These are phyloP conservation scores for Amauroascus verrucosus DNA, from an alignment of 2,329 filamentous ascomycete species.

Conservation along the genomic window DNA sequence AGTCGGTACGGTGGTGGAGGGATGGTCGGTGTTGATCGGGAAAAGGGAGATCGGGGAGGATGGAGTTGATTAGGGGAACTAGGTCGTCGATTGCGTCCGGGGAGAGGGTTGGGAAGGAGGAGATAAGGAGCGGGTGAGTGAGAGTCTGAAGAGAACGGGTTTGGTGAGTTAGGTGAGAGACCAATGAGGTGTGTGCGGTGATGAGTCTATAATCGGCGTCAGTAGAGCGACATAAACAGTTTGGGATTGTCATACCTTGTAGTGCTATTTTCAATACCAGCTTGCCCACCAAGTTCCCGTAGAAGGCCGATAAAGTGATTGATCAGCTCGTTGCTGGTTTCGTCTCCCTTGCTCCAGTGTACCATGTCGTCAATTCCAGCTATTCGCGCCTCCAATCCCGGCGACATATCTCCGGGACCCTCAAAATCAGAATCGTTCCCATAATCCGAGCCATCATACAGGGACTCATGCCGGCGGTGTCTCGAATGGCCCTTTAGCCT, in stretches of 20 bases:
- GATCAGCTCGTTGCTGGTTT: conserved; percentile 45
- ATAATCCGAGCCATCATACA: conserved; percentile 51
- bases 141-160: conserved; percentile 50
- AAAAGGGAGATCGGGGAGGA: conserved; percentile 45
- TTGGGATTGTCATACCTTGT: conserved; percentile 44
- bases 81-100: conserved; percentile 47
- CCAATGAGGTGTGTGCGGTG: conserved; percentile 48
- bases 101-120: conserved; percentile 45
- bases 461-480: conserved; percentile 34
- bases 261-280: conserved; percentile 46
- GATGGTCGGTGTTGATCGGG: conserved; percentile 25
- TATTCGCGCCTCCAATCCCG: conserved; percentile 46
- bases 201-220: conserved; percentile 38
- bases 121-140: conserved; percentile 49
- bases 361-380: conserved; percentile 47
- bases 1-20: conserved; percentile 19
- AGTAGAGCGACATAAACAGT: no score
- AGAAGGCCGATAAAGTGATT: conserved; percentile 43
- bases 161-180: conserved; percentile 51
- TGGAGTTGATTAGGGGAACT: conserved; percentile 46
- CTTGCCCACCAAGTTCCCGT: conserved; percentile 46
- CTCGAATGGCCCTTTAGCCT: conserved; percentile 30
- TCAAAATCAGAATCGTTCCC: conserved; percentile 48
- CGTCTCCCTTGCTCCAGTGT: conserved; percentile 44
- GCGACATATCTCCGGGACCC: conserved; percentile 42